phyloP scores from a whole-genome alignment of 306 rosid species.

The Echinosophora koreensis region DNA sequence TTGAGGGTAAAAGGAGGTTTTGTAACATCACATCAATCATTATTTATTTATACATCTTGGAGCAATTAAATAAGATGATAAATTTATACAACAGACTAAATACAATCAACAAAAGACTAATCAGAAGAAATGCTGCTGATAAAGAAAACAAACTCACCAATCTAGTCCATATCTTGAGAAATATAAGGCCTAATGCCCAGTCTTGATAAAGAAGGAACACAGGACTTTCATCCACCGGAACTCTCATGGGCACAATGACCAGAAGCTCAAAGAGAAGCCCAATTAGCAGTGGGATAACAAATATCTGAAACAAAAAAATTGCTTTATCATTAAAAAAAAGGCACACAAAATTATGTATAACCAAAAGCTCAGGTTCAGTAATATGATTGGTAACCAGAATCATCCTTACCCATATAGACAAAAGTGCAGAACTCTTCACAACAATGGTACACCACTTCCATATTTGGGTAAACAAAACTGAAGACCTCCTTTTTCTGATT shows the following conservation, averaged over 20 bases:
- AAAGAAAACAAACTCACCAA: slow-evolving; percentile 68
- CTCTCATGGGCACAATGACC: slow-evolving; percentile 98
- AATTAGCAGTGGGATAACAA: slow-evolving; percentile 92
- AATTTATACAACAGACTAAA: slow-evolving; percentile 1
- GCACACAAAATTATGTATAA: slow-evolving; percentile 27
- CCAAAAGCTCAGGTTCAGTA: background rate
- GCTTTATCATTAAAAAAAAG: slow-evolving; percentile 22
- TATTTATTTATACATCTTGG: background rate
- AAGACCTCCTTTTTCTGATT: slow-evolving; percentile 69
- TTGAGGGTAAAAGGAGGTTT: background rate
- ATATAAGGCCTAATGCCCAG: slow-evolving; percentile 99
- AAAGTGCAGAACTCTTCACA: slow-evolving; percentile 87
- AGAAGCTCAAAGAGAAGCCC: slow-evolving; percentile 98
- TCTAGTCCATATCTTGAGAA: slow-evolving; percentile 99
- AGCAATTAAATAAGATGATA: slow-evolving; percentile 23
- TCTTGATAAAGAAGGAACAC: slow-evolving; percentile 98
- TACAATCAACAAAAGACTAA: slow-evolving; percentile 2
- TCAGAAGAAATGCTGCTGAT: slow-evolving; percentile 10
- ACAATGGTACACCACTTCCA: slow-evolving; percentile 94
- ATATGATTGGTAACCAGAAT: slow-evolving; percentile 20
- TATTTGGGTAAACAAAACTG: slow-evolving; percentile 73
- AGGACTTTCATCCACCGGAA: slow-evolving; percentile 99
- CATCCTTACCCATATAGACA: slow-evolving; percentile 91
- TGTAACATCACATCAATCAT: background rate
- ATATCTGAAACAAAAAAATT: slow-evolving; percentile 62